Evolutionary conservation across 169 alveolate genomes (phyloP).

Genomic region (Cryptosporidium parvum): DNA sequence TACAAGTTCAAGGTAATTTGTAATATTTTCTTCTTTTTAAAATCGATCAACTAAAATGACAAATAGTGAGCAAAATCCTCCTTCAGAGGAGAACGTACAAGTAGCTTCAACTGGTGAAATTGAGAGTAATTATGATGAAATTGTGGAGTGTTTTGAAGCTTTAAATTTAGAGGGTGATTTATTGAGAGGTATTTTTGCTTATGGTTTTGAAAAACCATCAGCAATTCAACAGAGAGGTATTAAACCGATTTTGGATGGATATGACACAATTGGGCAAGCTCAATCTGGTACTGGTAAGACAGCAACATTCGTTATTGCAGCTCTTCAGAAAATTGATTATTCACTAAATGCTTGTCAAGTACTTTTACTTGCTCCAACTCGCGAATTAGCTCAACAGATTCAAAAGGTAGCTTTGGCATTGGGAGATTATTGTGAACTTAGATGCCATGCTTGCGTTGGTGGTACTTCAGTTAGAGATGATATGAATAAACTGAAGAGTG

Average conservation of each 20-base stretch:
- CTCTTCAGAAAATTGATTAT: constrained; percentile 94
- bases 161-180: constrained; percentile 93
- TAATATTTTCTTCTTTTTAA: constrained; percentile 3
- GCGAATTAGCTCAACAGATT: constrained; percentile 98
- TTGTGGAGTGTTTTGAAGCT: constrained; percentile 96
- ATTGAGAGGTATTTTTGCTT: constrained; percentile 96
- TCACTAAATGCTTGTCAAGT: constrained; percentile 92
- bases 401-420: constrained; percentile 91
- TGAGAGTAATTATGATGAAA: constrained; percentile 95
- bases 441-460: constrained; percentile 97
- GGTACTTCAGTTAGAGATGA: constrained; percentile 99
- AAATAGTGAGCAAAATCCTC: constrained; percentile 23
- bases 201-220: constrained; percentile 99
- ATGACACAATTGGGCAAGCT: constrained; percentile 99
- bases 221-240: constrained; percentile 98
- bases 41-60: constrained; percentile 35
- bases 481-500: constrained; percentile 93
- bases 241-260: constrained; percentile 97
- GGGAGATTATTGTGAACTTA: constrained; percentile 92
- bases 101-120: constrained; percentile 77
- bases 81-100: constrained; percentile 65
- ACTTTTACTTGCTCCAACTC: constrained; percentile 97
- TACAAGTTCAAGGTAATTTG: constrained; percentile 44
- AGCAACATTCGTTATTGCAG: constrained; percentile 97
- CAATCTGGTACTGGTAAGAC: constrained; percentile 99